Percentiles rank a stretch among this genome's conserved stretches.
Evolutionary conservation across 129 eudicot species (phyloP).

Genomic region (Helichrysum umbraculigerum): DNA sequence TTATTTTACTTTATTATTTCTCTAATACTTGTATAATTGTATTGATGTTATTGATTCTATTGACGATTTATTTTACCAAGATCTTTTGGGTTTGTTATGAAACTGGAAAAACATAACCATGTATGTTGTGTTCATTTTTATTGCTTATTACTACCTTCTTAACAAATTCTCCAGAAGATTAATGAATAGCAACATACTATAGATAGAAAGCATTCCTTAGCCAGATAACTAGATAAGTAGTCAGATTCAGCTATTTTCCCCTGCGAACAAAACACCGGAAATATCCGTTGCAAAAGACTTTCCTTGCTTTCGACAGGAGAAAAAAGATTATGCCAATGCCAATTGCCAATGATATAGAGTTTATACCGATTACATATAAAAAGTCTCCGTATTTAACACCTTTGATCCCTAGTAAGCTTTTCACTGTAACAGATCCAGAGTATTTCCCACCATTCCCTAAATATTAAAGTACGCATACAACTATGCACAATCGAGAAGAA

Average conservation of each 20-base stretch:
- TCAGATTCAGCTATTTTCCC: background rate
- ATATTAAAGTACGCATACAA: background rate
- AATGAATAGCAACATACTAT: too few species aligned
- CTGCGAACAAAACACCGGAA: too few species aligned
- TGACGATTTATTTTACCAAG: slow-evolving; percentile 2
- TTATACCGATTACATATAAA: background rate
- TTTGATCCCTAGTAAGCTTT: background rate
- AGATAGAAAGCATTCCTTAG: too few species aligned
- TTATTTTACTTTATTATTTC: slow-evolving; percentile 3
- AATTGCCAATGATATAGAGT: too few species aligned
- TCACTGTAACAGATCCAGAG: background rate
- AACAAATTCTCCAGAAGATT: background rate
- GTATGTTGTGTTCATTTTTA: slow-evolving; percentile 3
- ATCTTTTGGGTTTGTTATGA: background rate
- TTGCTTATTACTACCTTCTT: background rate
- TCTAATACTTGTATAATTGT: background rate
- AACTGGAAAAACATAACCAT: background rate
- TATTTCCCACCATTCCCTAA: background rate
- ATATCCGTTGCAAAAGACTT: too few species aligned
- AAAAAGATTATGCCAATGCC: too few species aligned
- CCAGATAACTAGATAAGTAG: too few species aligned
- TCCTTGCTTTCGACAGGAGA: too few species aligned
- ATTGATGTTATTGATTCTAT: slow-evolving; percentile 5
- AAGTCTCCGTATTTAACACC: background rate
- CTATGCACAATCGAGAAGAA: background rate